These are phyloP conservation scores for Parmales sp. DNA, from an alignment of 108 stramenopile genomes.

Conservation along the genomic window DNA sequence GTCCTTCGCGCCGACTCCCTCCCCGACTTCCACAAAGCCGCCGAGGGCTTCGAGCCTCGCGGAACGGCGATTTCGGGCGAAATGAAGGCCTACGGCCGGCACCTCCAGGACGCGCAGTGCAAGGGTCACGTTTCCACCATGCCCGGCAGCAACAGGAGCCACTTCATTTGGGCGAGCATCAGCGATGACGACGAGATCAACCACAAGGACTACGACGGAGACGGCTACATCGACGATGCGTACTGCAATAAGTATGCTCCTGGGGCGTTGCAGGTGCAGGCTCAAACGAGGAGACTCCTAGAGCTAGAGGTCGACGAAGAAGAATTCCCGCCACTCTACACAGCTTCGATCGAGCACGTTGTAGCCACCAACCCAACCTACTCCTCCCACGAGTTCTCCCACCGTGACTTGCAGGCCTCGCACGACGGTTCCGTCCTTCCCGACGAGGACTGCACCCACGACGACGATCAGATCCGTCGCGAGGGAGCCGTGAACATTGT, in stretches of 20 bases:
- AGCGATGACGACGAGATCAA: not conserved
- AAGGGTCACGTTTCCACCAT: not conserved
- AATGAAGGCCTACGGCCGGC: not conserved
- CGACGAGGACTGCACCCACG: too few species aligned
- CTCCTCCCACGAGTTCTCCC: too few species aligned
- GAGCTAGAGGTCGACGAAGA: too few species aligned
- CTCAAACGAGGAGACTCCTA: too few species aligned
- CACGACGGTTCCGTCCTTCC: too few species aligned
- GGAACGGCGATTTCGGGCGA: not conserved
- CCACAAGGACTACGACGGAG: not conserved
- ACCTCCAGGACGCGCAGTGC: conserved; percentile 6
- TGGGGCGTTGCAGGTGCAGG: too few species aligned
- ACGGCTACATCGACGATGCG: not conserved
- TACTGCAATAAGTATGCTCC: conserved; percentile 5
- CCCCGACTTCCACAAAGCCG: not conserved
- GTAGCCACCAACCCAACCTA: too few species aligned
- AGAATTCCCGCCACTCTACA: too few species aligned
- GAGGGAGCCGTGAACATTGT: too few species aligned
- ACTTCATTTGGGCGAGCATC: not conserved
- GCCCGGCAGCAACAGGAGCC: not conserved
- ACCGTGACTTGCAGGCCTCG: too few species aligned
- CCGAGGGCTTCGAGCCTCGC: conserved; percentile 3
- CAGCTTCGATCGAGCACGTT: too few species aligned
- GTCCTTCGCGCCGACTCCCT: not conserved
- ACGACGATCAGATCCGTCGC: too few species aligned